Conservation (phyloP, 2,329 filamentous ascomycete genomes). For the Penicillium sp. region DNA sequence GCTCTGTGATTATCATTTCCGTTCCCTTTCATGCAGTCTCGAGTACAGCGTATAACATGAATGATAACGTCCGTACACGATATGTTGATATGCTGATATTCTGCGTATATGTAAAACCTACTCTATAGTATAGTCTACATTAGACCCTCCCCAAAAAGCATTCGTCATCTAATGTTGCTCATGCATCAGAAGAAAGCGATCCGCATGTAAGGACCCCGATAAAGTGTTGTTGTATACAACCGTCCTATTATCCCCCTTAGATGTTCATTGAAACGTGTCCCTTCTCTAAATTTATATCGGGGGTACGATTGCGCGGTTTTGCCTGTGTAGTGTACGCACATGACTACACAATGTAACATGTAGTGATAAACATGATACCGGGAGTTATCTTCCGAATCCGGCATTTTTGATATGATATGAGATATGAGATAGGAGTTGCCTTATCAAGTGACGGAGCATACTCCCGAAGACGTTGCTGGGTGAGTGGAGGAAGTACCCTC, state of each 20-base stretch:
- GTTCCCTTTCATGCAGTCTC: conserved; percentile 5
- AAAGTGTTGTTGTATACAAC: conserved; percentile 1
- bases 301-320: background rate
- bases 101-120: background rate
- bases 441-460: background rate
- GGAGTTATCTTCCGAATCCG: background rate
- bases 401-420: background rate
- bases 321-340: background rate
- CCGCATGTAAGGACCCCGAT: background rate
- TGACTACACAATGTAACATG: background rate
- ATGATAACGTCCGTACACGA: background rate
- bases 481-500: background rate
- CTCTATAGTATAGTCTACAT: background rate
- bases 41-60: background rate
- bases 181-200: background rate
- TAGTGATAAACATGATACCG: background rate
- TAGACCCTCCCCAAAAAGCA: background rate
- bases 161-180: conserved; percentile 10
- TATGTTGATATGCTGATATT: background rate
- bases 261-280: conserved; percentile 14
- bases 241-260: background rate
- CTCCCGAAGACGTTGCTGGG: background rate
- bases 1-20: conserved; percentile 4
- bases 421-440: conserved; percentile 1
- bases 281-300: background rate